Base-by-base conservation (phyloP, 2,329 filamentous ascomycete genomes). In the Pseudocercospora pini-densiflorae region DNA sequence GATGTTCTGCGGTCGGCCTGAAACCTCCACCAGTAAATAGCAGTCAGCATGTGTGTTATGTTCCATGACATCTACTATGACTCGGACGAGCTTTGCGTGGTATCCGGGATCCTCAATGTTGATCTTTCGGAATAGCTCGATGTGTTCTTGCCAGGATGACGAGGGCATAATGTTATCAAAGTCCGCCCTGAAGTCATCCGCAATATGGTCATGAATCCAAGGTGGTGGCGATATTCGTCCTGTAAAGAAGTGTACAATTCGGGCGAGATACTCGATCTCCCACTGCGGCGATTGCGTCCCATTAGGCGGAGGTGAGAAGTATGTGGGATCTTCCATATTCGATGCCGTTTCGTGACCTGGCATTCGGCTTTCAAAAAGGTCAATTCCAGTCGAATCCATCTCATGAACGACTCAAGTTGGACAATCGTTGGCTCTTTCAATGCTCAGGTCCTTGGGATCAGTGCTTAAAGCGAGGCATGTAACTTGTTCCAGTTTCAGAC, bases 281-380 rank as follows among this genome's bases (percentile, higher is more conserved):
- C 33, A 21, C 16, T 59, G 33, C 12, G 63, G 63, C 5, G 45
- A 19, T 33, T 61, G 40, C 9, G 45, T 53, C 21, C 51, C 51
- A 31, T 58, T 23, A 23, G 61, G 61, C 16, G 1, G 71, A 83
- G 10, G 53, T 19, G 51, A 63, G 10, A 14, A 10, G 9, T 21
- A 57, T 21, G 53, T 57, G 4, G 53, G 53, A 7, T 57, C 21
- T 9, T 7, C 6, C 43, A 47, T 47, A 33, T 5, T 33, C 31
- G 31, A 12, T 2, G 10, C 1, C 10, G 1, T 12, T 33, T 33
- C 31, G 2, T 14, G 31, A 5, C 2, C 10, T 33, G 31, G 4
- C 10, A 2, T 33, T 10, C 10, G 31, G 10, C 10, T 33, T 4
- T 33, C 31, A 12, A 33, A 33, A 10, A 12, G 8, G 31, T 33